A percentile compares a stretch with the other conserved stretches of the same genome.
phyloP scores from a whole-genome alignment of 768 basidiomycete genomes.

The Auriscalpium microsporum region DNA sequence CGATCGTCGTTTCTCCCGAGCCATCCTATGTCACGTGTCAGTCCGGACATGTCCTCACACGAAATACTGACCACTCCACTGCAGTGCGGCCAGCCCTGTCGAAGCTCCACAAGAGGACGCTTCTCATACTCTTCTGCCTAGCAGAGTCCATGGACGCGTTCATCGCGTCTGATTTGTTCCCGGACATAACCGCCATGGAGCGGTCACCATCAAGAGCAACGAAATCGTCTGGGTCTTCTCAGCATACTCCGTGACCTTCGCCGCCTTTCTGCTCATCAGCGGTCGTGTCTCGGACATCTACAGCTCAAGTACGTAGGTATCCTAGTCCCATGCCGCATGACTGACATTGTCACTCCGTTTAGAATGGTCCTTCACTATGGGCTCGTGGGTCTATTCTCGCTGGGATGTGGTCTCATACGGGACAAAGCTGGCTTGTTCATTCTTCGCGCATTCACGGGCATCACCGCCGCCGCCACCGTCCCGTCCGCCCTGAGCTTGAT shows the following conservation, averaged over 20 bases:
- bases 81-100: neutral
- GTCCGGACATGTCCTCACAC: too few relatives aligned
- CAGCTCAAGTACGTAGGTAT: neutral
- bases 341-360: neutral
- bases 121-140: constrained; percentile 3
- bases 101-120: neutral
- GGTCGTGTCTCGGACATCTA: neutral
- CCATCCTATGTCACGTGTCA: too few relatives aligned
- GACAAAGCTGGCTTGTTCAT: neutral
- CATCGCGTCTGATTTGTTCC: constrained; percentile 26
- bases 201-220: constrained; percentile 16
- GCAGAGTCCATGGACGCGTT: constrained; percentile 30
- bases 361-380: neutral
- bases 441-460: neutral
- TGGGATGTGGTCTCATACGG: neutral
- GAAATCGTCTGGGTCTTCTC: constrained; percentile 27
- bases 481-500: constrained; percentile 35
- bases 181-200: constrained; percentile 23
- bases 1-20: too few relatives aligned
- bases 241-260: constrained; percentile 17
- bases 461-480: constrained; percentile 34
- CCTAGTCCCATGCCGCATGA: neutral
- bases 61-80: too few relatives aligned
- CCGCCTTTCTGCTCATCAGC: constrained; percentile 22
- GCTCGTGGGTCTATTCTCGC: neutral